Percentiles rank a stretch among this genome's conserved stretches.
These are phyloP conservation scores for Talaromyces sp. DNA, from an alignment of 2,329 filamentous ascomycete genomes.

Conservation along the genomic window DNA sequence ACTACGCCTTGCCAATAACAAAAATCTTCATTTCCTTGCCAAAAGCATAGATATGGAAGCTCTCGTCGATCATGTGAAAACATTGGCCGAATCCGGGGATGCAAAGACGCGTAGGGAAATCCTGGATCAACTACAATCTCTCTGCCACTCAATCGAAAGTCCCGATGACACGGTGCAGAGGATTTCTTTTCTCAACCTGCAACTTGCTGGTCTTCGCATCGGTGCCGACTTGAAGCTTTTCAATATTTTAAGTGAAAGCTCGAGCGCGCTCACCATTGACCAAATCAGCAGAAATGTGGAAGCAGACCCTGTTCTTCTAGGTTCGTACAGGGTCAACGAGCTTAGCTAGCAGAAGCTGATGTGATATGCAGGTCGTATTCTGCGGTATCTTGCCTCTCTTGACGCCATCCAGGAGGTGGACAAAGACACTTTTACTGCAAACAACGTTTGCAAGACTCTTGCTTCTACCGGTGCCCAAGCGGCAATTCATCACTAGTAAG, in stretches of 20 bases:
- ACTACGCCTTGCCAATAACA: too few species aligned
- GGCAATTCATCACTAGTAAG: slow-evolving; percentile 9
- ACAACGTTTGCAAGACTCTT: slow-evolving; percentile 15
- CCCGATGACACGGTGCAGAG: slow-evolving; percentile 6
- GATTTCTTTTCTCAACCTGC: slow-evolving; percentile 18
- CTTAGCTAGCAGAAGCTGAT: not conserved
- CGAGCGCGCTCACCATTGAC: slow-evolving; percentile 19
- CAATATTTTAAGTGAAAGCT: slow-evolving; percentile 15
- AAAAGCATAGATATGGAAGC: not conserved
- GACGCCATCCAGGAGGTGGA: slow-evolving; percentile 19
- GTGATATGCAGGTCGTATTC: slow-evolving; percentile 19
- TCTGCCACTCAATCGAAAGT: slow-evolving; percentile 1
- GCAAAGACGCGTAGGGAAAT: slow-evolving; percentile 8
- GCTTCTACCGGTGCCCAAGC: not conserved
- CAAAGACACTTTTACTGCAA: slow-evolving; percentile 22
- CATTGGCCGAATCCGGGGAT: not conserved
- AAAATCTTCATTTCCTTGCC: too few species aligned
- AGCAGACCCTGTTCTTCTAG: slow-evolving; percentile 9
- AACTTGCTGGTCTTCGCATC: slow-evolving; percentile 20
- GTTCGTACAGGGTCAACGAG: not conserved
- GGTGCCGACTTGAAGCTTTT: slow-evolving; percentile 24
- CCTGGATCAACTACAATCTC: not conserved
- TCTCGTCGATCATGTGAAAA: slow-evolving; percentile 1
- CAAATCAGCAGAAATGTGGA: slow-evolving; percentile 15
- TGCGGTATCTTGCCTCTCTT: slow-evolving; percentile 26